A percentile compares a stretch with the other conserved stretches of the same genome.
phyloP scores from a whole-genome alignment of 1,139 yeast species.

The Yamadazyma dushanensis region DNA sequence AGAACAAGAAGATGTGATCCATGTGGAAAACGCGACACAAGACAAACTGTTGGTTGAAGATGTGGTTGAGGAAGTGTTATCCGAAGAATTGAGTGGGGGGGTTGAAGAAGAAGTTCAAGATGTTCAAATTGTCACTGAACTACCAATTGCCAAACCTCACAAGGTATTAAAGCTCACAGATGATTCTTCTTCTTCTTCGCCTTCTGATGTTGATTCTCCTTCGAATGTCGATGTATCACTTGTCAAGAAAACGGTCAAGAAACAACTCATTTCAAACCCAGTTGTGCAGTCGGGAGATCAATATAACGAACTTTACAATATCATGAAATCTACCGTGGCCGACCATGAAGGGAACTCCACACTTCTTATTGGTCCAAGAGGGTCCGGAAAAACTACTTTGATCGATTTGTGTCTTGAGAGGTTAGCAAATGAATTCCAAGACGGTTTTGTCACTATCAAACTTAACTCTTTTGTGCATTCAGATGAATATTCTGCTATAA shows the following conservation, averaged over 20 bases:
- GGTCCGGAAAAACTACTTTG: constrained; percentile 71
- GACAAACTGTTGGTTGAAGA: too few relatives aligned
- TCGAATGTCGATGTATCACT: too few relatives aligned
- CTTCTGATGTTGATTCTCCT: too few relatives aligned
- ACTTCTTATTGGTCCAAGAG: constrained; percentile 76
- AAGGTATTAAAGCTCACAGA: too few relatives aligned
- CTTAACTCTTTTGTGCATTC: constrained; percentile 72
- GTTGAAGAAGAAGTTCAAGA: too few relatives aligned
- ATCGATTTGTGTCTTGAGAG: constrained; percentile 56
- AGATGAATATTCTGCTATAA: constrained; percentile 76
- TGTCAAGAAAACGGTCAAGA: background rate
- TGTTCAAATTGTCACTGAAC: too few relatives aligned
- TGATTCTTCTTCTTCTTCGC: too few relatives aligned
- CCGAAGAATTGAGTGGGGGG: too few relatives aligned
- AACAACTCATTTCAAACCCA: constrained; percentile 2
- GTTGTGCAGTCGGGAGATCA: constrained; percentile 5
- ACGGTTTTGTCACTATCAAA: constrained; percentile 59
- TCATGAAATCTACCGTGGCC: constrained; percentile 60
- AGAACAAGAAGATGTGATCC: background rate
- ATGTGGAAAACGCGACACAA: too few relatives aligned
- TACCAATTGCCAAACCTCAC: too few relatives aligned
- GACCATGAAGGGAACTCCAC: constrained; percentile 82
- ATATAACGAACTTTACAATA: constrained; percentile 10
- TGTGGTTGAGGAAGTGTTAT: too few relatives aligned
- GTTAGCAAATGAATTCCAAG: constrained; percentile 37